Base-by-base conservation (phyloP, 371 early-diverging fungal genomes). In the Nematocida displodere region DNA sequence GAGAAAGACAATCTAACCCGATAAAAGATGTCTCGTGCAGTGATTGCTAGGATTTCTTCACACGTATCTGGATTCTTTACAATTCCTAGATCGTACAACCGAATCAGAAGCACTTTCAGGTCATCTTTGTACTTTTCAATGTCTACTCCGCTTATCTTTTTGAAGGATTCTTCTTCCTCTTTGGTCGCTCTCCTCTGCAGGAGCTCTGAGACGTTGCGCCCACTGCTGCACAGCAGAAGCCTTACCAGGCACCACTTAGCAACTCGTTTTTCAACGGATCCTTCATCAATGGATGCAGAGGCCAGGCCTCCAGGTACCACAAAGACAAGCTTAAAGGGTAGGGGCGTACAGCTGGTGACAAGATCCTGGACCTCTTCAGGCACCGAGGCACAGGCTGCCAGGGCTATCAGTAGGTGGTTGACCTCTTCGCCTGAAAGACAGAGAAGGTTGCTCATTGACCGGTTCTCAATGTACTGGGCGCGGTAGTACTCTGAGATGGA, bases 1-100 rank as follows among this genome's bases (percentile, higher is more conserved):
- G 78, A 29, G 1, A 33, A n/a, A 31, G 59, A 75, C 24, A 39
- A 55, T 42, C 62, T 62, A 34, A 63, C 71, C 13, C 75, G 50
- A 39, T 50, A 54, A 11, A 80, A 17, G 36, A 84, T 77, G 39
- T 82, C 84, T 0, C 66, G 26, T 1, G 78, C 80, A 36, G 80
- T 24, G 68, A 82, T 66, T 13, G 39, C 11, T 2, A 84, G 66
- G 1, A 84, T 64, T 26, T 81, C 81, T 40, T 24, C 29, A 58
- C 80, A 81, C 22, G 40, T 40, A 44, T 63, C 62, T 24, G 22
- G 5, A 34, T 54, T 66, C 26, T 52, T 34, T 2, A 77, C 46
- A 17, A 76, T 55, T 1, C 77, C 78, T 44, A 59, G 62, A 24
- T 61, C 48, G 5, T 59, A 59, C 11, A 71, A 52, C 36, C 47